These are phyloP conservation scores for Boletus fagicola DNA, from an alignment of 768 basidiomycete species.

Conservation along the genomic window DNA sequence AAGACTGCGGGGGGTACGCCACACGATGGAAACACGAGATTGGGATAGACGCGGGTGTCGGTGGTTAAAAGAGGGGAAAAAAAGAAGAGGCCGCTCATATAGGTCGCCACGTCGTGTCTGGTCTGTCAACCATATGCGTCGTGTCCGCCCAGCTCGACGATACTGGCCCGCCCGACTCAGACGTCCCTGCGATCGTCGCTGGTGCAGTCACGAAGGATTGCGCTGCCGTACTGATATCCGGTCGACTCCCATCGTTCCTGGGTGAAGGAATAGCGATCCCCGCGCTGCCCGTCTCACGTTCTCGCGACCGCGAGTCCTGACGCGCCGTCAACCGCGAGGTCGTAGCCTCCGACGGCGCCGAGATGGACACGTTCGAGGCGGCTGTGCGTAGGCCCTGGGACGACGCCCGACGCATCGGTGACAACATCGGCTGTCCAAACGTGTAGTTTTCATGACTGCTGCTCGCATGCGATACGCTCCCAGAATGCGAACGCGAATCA, in stretches of 20 bases:
- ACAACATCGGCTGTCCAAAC: conserved; percentile 60
- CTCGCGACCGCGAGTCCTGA: conserved; percentile 14
- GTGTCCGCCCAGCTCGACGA: conserved; percentile 49
- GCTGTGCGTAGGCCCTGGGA: conserved; percentile 18
- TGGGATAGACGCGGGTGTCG: background rate
- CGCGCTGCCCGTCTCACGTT: conserved; percentile 16
- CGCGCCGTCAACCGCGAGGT: conserved; percentile 25
- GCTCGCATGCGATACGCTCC: conserved; percentile 42
- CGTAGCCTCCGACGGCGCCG: conserved; percentile 27
- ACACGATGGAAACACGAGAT: background rate
- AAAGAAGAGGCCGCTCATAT: conserved; percentile 26
- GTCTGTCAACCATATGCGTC: conserved; percentile 44
- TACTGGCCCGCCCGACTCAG: conserved; percentile 49
- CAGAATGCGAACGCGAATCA: conserved; percentile 38
- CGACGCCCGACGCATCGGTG: conserved; percentile 22
- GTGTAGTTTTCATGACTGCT: conserved; percentile 69
- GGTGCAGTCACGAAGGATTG: conserved; percentile 69
- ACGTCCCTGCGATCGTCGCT: conserved; percentile 54
- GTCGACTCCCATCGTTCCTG: conserved; percentile 40
- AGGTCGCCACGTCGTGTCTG: conserved; percentile 39
- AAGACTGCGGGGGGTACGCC: conserved; percentile 1
- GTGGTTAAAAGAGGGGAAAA: background rate
- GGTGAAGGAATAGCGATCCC: conserved; percentile 27
- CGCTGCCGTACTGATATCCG: conserved; percentile 67
- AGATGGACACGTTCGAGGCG: conserved; percentile 22